Evolutionary conservation across 345 rosid genomes (phyloP), one percentile per base, ranked within the genome.

Genomic region (Gossypium australe): DNA sequence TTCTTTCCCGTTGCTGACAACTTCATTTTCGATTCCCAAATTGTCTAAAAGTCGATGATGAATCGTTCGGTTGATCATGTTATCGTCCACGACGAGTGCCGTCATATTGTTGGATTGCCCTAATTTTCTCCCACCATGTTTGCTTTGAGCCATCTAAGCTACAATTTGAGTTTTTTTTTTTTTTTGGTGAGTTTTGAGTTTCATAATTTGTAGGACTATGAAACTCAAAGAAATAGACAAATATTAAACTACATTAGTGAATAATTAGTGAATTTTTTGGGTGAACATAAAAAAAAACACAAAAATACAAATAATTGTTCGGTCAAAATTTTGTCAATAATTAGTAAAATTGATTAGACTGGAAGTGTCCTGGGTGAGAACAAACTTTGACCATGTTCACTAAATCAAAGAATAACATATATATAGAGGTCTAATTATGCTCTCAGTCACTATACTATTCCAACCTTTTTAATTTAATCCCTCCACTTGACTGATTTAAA

Each of bases 11-110:
- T 92, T 89, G 1, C 2, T 60, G 2, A 83, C 94, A 1, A 77
- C 86, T 47, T 84, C 82, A 59, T 81, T 87, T 71, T 83, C 56
- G 0, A 90, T 78, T 8, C 94, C 96, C 11, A 94, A 80, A 59
- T 79, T 83, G 53, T 85, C 63, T 72, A 94, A 45, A 2, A 92
- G 81, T 64, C 62, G 81, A 43, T 79, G 84, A 71, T 94, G 97
- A 67, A 92, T 78, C 29, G 14, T 82, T 76, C 79, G 88, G 60
- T 71, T 87, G 17, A 87, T 79, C 20, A 55, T 75, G 77, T 71
- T 80, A 57, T 94, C 97, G 72, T 92, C 94, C 2, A 92, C 96
- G 6, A 94, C 85, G 5, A 92, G 87, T 12, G 95, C 98, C 1
- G 72, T 90, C 22, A 67, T 67, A 20, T 67, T 67, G 56, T 13